Evolutionary conservation across 2,329 filamentous ascomycete species (phyloP).

Genomic region (Penicillium paneum): DNA sequence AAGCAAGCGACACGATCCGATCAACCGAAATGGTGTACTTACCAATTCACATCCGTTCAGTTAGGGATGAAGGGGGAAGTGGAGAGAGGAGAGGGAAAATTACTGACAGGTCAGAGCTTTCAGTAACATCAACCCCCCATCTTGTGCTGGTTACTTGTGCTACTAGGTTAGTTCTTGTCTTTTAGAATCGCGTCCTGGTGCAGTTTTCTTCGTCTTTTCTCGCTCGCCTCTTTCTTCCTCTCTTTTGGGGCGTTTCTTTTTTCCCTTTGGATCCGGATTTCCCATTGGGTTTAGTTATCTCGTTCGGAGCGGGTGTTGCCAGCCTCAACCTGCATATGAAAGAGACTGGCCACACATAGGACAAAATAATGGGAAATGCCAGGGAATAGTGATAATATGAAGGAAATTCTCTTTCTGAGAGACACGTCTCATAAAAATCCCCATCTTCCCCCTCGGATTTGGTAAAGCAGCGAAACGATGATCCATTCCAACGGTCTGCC

Average conservation of each 20-base stretch:
- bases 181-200: neutral
- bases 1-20: constrained; percentile 10
- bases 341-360: neutral
- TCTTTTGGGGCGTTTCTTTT: neutral
- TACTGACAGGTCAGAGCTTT: constrained; percentile 11
- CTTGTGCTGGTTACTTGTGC: constrained; percentile 3
- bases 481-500: constrained; percentile 28
- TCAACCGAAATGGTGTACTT: constrained; percentile 18
- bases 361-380: neutral
- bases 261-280: neutral
- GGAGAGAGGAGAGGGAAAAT: constrained; percentile 25
- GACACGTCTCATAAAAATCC: neutral
- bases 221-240: neutral
- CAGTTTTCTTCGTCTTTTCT: neutral
- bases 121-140: neutral
- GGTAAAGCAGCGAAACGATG: constrained; percentile 14
- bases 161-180: constrained; percentile 1
- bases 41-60: constrained; percentile 17
- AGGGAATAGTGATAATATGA: neutral
- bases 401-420: neutral
- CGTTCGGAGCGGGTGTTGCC: constrained; percentile 8
- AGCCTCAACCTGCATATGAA: constrained; percentile 7
- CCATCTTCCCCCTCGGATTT: constrained; percentile 1
- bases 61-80: constrained; percentile 25
- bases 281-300: constrained; percentile 11